Conservation (phyloP, 495 filamentous ascomycete species). For the Neurospora tetraspora region DNA sequence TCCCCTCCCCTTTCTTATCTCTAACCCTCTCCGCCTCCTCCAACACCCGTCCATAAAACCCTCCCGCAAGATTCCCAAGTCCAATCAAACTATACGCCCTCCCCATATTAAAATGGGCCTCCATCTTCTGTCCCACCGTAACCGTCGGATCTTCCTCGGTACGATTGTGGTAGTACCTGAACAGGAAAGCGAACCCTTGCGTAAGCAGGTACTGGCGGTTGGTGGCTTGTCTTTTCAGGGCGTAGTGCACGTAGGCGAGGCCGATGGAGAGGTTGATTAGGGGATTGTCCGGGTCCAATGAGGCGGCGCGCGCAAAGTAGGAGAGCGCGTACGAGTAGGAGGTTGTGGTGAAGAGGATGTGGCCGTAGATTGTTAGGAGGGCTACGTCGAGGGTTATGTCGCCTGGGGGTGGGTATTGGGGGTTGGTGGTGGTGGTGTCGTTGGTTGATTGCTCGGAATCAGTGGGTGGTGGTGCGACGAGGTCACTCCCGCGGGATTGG, state of each 20-base stretch:
- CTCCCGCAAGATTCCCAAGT: constrained; percentile 63
- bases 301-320: constrained; percentile 82
- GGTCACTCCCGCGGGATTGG: not conserved
- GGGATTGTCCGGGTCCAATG: constrained; percentile 64
- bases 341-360: constrained; percentile 70
- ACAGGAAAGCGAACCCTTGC: constrained; percentile 75
- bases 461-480: not conserved
- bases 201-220: constrained; percentile 79
- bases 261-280: constrained; percentile 64
- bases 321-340: constrained; percentile 74
- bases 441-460: constrained; percentile 6
- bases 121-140: constrained; percentile 20
- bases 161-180: constrained; percentile 59
- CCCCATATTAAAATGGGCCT: constrained; percentile 85
- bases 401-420: constrained; percentile 16
- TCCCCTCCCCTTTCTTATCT: not conserved
- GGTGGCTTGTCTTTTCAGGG: constrained; percentile 76
- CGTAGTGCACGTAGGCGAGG: constrained; percentile 73
- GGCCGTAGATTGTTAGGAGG: constrained; percentile 76
- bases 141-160: constrained; percentile 18
- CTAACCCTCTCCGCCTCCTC: constrained; percentile 10
- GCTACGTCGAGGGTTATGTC: constrained; percentile 43
- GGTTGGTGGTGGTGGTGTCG: constrained; percentile 7
- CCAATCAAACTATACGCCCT: constrained; percentile 75
- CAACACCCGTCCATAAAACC: constrained; percentile 51